These are phyloP conservation scores for Moelleriella libera DNA, from an alignment of 2,329 filamentous ascomycete species.

Conservation along the genomic window DNA sequence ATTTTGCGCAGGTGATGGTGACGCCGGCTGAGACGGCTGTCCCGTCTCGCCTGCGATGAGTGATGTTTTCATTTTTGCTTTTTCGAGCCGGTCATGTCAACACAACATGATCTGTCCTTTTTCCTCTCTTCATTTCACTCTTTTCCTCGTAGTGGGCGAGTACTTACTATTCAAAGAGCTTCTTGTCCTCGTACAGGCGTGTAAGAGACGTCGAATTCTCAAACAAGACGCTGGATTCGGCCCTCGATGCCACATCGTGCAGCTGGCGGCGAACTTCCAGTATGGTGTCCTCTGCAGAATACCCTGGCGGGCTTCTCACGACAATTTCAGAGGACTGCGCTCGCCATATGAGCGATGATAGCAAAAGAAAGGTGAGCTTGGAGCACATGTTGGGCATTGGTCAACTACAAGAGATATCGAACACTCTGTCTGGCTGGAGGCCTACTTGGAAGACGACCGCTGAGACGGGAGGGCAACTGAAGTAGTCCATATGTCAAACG, in stretches of 20 bases:
- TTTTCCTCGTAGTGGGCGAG: no score
- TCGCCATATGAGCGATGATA: background rate
- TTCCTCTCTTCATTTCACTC: no score
- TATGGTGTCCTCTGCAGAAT: conserved; percentile 3
- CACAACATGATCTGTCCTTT: no score
- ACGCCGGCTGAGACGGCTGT: background rate
- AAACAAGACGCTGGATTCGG: conserved; percentile 4
- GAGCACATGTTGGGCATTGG: background rate
- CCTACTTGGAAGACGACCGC: no score
- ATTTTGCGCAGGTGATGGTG: conserved; percentile 7
- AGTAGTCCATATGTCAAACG: no score
- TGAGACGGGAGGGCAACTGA: no score
- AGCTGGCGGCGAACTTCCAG: conserved; percentile 5
- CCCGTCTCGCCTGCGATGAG: conserved; percentile 3
- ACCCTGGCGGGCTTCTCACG: conserved; percentile 5
- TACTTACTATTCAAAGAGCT: conserved; percentile 6
- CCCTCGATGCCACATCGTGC: conserved; percentile 1
- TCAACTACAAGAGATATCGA: no score
- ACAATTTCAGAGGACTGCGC: conserved; percentile 2
- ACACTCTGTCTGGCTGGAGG: no score
- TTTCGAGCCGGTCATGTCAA: background rate
- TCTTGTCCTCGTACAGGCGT: conserved; percentile 1
- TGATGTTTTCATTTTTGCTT: background rate
- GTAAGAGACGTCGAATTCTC: conserved; percentile 5
- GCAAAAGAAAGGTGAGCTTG: background rate